Base-by-base conservation (phyloP, 768 basidiomycete genomes). In the Pisolithus orientalis region DNA sequence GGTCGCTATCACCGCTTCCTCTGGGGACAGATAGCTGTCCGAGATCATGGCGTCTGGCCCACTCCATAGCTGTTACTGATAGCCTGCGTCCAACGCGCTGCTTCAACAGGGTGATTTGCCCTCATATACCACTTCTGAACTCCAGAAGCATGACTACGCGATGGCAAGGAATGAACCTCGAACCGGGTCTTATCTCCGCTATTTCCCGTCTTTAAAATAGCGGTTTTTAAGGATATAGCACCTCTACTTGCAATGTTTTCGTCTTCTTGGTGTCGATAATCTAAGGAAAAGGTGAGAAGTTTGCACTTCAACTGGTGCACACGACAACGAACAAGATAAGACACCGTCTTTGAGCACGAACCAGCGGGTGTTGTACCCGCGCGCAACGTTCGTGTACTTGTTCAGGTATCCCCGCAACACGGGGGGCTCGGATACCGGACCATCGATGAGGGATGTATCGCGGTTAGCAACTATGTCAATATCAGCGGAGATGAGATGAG, bases 381-480 rank as follows among this genome's bases (percentile, higher is more conserved):
- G 85, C 0, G 91, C 90, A 38, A 96, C 89, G 59, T 96, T 97
- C 1, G 87, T 84, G 63, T 94, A 96, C 66, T 97, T 97, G 67
- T 89, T 91, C 17, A 92, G 72, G 62, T 91, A 91, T 0, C 90
- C 91, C 56, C 80, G 83, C 51, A 90, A 67, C 3, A 75, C 66
- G 0, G 86, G 83, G 1, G 85, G 80, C 45, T 83, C 80, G 1
- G 73, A 71, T 6, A 67, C 58, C 1, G 76, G 69, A 7, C 70
- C 63, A 4, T 77, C 75, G 9, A 93, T 78, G 1, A 92, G 72
- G 0, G 83, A 81, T 38, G 81, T 82, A 59, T 94, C 89, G 39
- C 85, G 86, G 62, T 92, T 94, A 16, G 82, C 84, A 59, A 90
- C 88, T 90, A 60, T 31, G 10, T 24, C 8, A 38, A 57, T 38